These are phyloP conservation scores for Fremontodendron californicum DNA, from an alignment of 345 rosid genomes.

Conservation along the genomic window DNA sequence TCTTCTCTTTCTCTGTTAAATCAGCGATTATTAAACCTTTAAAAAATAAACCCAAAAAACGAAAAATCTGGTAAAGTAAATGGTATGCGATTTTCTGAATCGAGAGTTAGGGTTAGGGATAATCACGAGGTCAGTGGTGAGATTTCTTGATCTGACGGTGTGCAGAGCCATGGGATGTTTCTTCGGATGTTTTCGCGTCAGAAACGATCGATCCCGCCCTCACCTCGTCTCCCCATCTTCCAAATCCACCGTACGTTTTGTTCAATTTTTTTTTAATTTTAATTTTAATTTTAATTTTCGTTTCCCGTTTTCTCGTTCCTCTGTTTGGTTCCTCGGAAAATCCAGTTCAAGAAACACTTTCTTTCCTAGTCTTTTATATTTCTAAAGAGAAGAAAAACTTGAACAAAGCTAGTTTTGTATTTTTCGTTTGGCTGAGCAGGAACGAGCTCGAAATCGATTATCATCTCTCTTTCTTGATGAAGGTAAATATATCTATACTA, in stretches of 20 bases:
- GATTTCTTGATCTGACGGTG: constrained; percentile 32
- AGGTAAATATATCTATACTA: constrained; percentile 38
- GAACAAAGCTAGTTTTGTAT: background rate
- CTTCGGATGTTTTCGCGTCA: constrained; percentile 63
- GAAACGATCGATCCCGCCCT: constrained; percentile 36
- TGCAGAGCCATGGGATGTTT: constrained; percentile 74
- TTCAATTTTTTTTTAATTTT: background rate
- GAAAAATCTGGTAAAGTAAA: constrained; percentile 21
- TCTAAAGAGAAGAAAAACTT: background rate
- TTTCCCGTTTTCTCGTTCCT: background rate
- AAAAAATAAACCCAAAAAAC: background rate
- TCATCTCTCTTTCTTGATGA: constrained; percentile 57
- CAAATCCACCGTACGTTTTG: constrained; percentile 32
- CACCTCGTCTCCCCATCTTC: constrained; percentile 31
- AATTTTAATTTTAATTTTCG: background rate
- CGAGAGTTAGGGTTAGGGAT: constrained; percentile 25
- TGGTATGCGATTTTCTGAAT: constrained; percentile 42
- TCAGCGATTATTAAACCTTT: background rate
- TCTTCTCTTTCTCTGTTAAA: background rate
- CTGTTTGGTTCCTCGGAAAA: constrained; percentile 12
- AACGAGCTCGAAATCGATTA: constrained; percentile 45
- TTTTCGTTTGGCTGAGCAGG: constrained; percentile 34
- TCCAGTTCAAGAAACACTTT: constrained; percentile 8
- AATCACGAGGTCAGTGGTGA: constrained; percentile 31
- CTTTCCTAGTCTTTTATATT: background rate